phyloP scores from a whole-genome alignment of 140 eudicot genomes.

The Flaveria floridana region DNA sequence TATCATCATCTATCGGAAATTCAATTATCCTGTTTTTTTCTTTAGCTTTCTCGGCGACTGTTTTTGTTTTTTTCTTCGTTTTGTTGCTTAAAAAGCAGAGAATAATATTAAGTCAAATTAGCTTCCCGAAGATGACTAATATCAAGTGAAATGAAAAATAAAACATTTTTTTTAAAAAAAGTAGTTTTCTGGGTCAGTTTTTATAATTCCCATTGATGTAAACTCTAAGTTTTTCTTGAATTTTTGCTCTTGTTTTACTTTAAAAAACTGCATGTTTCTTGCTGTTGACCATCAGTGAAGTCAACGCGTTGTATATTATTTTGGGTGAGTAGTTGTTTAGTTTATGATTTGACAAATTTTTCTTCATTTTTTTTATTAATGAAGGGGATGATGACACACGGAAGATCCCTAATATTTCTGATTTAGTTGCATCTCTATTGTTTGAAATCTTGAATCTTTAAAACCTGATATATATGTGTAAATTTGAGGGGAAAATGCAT shows the following conservation, averaged over 20 bases:
- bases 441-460: slow-evolving; percentile 18
- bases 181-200: slow-evolving; percentile 19
- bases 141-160: slow-evolving; percentile 20
- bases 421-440: slow-evolving; percentile 19
- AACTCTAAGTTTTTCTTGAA: slow-evolving; percentile 5
- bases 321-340: not conserved
- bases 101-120: slow-evolving; percentile 35
- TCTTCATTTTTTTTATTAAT: not conserved
- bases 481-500: not conserved
- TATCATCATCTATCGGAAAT: slow-evolving; percentile 17
- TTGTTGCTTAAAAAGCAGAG: slow-evolving; percentile 26
- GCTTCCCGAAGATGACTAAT: slow-evolving; percentile 36
- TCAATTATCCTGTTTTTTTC: slow-evolving; percentile 26
- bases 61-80: slow-evolving; percentile 34
- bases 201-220: slow-evolving; percentile 14
- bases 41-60: slow-evolving; percentile 20
- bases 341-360: not conserved
- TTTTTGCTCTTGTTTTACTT: not conserved
- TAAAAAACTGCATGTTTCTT: slow-evolving; percentile 20
- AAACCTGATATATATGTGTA: slow-evolving; percentile 11
- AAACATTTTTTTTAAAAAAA: not conserved
- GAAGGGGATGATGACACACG: not conserved
- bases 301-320: not conserved
- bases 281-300: not conserved
- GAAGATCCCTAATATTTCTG: not conserved